Evolutionary conservation across 495 filamentous ascomycete species (phyloP), one percentile per base, ranked within the genome.

Genomic region (Staphylotrichum tortipilum): DNA sequence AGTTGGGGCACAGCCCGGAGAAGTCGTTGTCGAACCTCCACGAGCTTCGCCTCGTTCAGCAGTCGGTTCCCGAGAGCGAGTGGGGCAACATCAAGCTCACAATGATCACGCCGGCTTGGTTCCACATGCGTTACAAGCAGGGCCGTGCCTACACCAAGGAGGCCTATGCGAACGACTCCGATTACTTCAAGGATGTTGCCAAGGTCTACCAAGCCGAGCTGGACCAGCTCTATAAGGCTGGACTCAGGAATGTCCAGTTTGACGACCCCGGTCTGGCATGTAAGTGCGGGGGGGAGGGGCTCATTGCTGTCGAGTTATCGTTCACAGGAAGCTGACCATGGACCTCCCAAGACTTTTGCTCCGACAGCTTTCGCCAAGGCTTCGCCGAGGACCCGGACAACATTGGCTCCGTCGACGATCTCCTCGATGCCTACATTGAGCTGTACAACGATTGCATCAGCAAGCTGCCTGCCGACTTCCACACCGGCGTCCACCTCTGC

Each of bases 251-350:
- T 55, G 75, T 86, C 14, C 84, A 87, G 61, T 83, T 83, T 44
- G 84, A 88, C 55, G 85, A 88, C 62, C 85, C 83, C 10, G 83
- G 85, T 50, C 74, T 88, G 58, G 84, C 83, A 17, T 88, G 82
- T 85, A 71, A 70, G 81, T 63, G 30, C 0, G 6, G 26, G 10
- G 6, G 26, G 10, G 26, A 7, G 26, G 6, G 6, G 10, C 26
- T 10, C 26, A 10, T 35, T 3, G 3, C 19, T 23, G 4, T 35
- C 37, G 6, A 11, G 28, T 11, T 9, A 10, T 15, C 21, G 9
- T 38, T 44, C n/a, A 48, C 9, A 24, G 31, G 7, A 23, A 55
- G 17, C 64, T 50, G 10, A 34, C 28, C 3, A 21, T 11, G 7
- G 5, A 7, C 19, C 15, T 47, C 19, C 31, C n/a, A n/a, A 84